These are phyloP conservation scores for Pleurotus giganteus DNA, from an alignment of 768 basidiomycete genomes.

Conservation along the genomic window DNA sequence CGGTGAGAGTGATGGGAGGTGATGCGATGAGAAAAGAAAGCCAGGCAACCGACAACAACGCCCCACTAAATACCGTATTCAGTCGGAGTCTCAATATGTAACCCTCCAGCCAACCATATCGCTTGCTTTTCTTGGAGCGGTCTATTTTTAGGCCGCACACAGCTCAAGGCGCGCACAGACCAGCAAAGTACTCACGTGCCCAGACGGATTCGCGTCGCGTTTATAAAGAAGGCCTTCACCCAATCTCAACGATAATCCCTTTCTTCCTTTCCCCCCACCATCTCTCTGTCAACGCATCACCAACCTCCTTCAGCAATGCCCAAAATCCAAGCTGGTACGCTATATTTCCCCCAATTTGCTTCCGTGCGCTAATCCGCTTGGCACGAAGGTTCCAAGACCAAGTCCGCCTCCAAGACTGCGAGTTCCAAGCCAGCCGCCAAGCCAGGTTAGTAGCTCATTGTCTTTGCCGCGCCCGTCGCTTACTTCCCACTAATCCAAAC, in stretches of 20 bases:
- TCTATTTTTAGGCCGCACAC: not conserved
- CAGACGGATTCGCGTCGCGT: not conserved
- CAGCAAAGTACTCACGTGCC: not conserved
- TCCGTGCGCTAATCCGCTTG: not conserved
- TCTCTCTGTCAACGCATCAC: not conserved
- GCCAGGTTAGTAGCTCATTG: not conserved
- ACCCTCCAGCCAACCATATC: not conserved
- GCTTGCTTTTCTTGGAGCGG: not conserved
- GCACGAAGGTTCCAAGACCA: slow-evolving; percentile 7
- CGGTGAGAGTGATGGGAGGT: not conserved
- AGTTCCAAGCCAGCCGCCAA: slow-evolving; percentile 6
- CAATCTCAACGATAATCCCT: not conserved
- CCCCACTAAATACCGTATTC: not conserved
- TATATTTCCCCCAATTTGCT: not conserved
- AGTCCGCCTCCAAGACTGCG: slow-evolving; percentile 5
- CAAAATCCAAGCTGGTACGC: not conserved
- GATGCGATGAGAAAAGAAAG: not conserved
- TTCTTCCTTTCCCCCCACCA: not conserved
- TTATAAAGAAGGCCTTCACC: not conserved
- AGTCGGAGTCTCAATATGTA: not conserved
- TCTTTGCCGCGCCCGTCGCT: not conserved
- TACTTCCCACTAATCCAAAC: not conserved
- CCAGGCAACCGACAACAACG: not conserved
- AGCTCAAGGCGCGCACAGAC: not conserved
- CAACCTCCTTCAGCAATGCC: not conserved